Base-by-base conservation (phyloP, 176 grass and related monocot species). In the Triticum dicoccoides region DNA sequence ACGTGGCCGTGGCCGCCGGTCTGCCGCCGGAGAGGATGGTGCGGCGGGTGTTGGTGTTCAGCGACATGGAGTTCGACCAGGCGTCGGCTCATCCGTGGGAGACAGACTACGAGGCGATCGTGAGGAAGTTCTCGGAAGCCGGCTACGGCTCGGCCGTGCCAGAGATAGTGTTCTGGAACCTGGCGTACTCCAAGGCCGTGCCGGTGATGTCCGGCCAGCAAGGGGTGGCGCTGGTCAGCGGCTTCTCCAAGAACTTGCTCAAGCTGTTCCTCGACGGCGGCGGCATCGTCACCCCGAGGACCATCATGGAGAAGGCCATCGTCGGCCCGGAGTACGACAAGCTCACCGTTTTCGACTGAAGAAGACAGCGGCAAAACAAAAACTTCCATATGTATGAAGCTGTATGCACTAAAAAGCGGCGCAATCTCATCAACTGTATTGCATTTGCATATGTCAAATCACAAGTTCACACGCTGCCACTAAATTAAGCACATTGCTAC, bases 21-120 rank as follows among this genome's bases (percentile, higher is more conserved):
- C 69, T 94, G 39, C 61, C 67, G 8, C 73, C 86, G 64, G 86
- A 91, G 52, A 80, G 15, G 83, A 89, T 94, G 86, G 83, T 94
- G 45, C 59, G 80, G 21, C 73, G 75, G 39, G 62, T 94, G 83
- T 81, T 94, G 34, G 92, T 91, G 64, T 94, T 94, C 89, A 91
- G 86, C 86, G 89, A 94, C 86, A 94, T 91, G 86, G 92, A 94
- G 80, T 94, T 91, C 71, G 86, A 94, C 71, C 3, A 13, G 74
- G 92, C 80, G 17, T 91, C 86, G 8, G 51, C 17, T 25, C 73
- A 39, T 11, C 58, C 37, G 5, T 95, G 89, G 88, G 84, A 95
- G 79, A 93, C 86, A 51, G 93, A 93, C 85, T 80, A 95, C 85
- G 90, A 91, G 88, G 86, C 82, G 38, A 91, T 91, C 18, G 29